Evolutionary conservation across 306 rosid species (phyloP).

Genomic region (Quercus ilex): DNA sequence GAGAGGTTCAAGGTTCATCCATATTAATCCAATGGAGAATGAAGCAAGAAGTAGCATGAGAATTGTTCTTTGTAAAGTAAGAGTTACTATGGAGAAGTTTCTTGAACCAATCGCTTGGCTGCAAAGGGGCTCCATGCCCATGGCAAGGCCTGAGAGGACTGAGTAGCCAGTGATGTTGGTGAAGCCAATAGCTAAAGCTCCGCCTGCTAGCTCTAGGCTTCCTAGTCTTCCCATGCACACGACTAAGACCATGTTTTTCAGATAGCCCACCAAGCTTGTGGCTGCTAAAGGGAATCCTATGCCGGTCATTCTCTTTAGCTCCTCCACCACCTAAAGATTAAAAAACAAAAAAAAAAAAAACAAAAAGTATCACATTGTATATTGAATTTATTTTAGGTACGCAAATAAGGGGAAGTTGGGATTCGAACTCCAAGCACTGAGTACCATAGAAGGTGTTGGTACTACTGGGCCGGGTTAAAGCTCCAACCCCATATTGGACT

Average conservation of each 20-base stretch:
- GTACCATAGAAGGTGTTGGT: no score
- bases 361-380: not conserved
- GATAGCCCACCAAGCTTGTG: conserved; percentile 62
- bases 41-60: conserved; percentile 52
- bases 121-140: conserved; percentile 83
- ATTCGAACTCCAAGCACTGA: no score
- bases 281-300: conserved; percentile 77
- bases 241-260: conserved; percentile 65
- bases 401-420: no score
- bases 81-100: conserved; percentile 45
- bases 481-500: no score
- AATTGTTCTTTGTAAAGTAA: conserved; percentile 53
- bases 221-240: conserved; percentile 80
- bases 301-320: conserved; percentile 55
- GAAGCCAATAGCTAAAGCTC: conserved; percentile 77
- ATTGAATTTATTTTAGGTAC: not conserved
- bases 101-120: conserved; percentile 72
- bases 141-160: conserved; percentile 66
- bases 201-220: conserved; percentile 69
- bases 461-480: no score
- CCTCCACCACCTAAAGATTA: conserved; percentile 55
- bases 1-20: conserved; percentile 69
- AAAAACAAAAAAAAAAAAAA: not conserved
- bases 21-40: conserved; percentile 56
- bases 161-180: conserved; percentile 80